Evolutionary conservation across 2,329 filamentous ascomycete species (phyloP), one percentile per base, ranked within the genome.

Genomic region (Colletotrichum sp.): DNA sequence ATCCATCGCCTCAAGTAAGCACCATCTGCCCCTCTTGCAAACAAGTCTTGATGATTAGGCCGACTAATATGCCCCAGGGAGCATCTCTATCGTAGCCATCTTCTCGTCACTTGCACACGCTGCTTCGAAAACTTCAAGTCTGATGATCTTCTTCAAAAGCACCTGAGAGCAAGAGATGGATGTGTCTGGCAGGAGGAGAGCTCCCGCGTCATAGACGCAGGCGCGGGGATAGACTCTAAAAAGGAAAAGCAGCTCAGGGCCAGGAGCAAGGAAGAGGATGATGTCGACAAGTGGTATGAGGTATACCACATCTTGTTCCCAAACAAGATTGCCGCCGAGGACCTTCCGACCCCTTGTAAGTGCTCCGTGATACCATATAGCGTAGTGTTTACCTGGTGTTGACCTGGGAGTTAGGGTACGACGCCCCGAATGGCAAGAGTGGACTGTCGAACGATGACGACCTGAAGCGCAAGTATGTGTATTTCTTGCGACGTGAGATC

Each of bases 1-100:
- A 81, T 84, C 1, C 83, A 84, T 69, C 78, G 83, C 0, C 79
- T 85, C 75, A 85, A 86, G 78, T 83, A 66, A 63, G 80, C 72
- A 2, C 21, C 1, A 21, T 2, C 21, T 11, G 4, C 7, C 54
- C 16, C n/a, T 11, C 36, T 18, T 27, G 24, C 24, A 27, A 58
- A 3, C 2, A 5, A 18, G 2, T 59, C 54, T 21, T 57, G 5
- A 13, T 27, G 16, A 3, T 11, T 6, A 13, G 0, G 15, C 38
- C 18, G 0, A 43, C 27, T 69, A 38, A 75, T 27, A 12, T 18
- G 1, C 7, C 1, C 15, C 24, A 82, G 81, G 73, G 83, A 84
- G 29, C 84, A 86, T 68, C 69, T 86, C 0, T 84, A 84, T 29
- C 81, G 82, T 2, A 79, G 79, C 3, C 84, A 86, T 72, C 76